A percentile compares a stretch with the other conserved stretches of the same genome.
These are phyloP conservation scores for Insectozyma bohioensis DNA, from an alignment of 1,139 yeast genomes.

Conservation along the genomic window DNA sequence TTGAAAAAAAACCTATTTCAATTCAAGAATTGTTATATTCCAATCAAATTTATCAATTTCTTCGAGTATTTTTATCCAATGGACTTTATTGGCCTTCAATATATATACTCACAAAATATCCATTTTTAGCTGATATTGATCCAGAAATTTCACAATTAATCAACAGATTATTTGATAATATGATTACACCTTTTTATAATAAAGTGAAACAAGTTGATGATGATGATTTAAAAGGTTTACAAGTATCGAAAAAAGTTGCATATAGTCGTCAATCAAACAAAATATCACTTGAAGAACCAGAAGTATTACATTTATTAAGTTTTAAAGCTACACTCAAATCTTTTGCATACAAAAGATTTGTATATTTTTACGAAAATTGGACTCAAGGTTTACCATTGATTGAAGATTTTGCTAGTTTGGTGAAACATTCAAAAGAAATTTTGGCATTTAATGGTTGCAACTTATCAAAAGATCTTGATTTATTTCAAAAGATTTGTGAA, in stretches of 20 bases:
- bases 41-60: slow-evolving; percentile 38
- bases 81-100: slow-evolving; percentile 69
- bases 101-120: slow-evolving; percentile 59
- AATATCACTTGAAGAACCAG: slow-evolving; percentile 24
- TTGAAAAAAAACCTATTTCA: slow-evolving; percentile 14
- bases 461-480: slow-evolving; percentile 47
- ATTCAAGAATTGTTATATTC: slow-evolving; percentile 15
- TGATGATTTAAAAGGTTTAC: slow-evolving; percentile 23
- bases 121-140: slow-evolving; percentile 60
- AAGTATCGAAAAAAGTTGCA: slow-evolving; percentile 25
- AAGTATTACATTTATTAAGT: slow-evolving; percentile 19
- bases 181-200: slow-evolving; percentile 52
- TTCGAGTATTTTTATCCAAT: slow-evolving; percentile 54
- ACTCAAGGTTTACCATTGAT: slow-evolving; percentile 35
- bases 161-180: slow-evolving; percentile 47
- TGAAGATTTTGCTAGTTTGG: slow-evolving; percentile 42
- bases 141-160: slow-evolving; percentile 52
- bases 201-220: slow-evolving; percentile 17
- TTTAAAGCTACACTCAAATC: slow-evolving; percentile 33
- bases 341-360: slow-evolving; percentile 31
- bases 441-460: slow-evolving; percentile 58
- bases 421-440: slow-evolving; percentile 46
- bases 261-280: slow-evolving; percentile 32
- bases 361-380: slow-evolving; percentile 60
- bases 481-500: slow-evolving; percentile 62